Evolutionary conservation across 345 rosid species (phyloP).

Genomic region (Pistacia atlantica): DNA sequence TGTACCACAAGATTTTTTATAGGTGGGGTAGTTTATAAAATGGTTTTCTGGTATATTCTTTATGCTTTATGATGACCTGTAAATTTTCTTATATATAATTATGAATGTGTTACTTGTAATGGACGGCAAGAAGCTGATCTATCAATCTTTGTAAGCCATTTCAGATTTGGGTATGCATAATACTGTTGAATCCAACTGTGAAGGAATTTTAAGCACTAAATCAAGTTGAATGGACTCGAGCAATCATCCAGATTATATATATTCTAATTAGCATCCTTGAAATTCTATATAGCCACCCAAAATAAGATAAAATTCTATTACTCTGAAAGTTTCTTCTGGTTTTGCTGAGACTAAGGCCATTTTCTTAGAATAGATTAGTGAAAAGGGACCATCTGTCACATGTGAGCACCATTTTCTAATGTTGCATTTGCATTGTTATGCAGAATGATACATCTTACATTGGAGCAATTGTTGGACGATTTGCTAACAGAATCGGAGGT

Average conservation of each 20-base stretch:
- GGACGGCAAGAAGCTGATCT: neutral
- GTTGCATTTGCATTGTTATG: neutral
- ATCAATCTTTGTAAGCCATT: too few species aligned
- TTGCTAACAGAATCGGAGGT: constrained; percentile 76
- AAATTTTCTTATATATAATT: neutral
- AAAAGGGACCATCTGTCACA: neutral
- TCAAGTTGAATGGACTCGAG: neutral
- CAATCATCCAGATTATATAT: neutral
- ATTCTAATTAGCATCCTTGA: neutral
- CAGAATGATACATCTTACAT: constrained; percentile 68
- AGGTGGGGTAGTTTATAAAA: neutral
- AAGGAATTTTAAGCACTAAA: neutral
- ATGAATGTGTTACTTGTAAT: neutral
- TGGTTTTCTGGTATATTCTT: neutral
- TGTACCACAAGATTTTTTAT: neutral
- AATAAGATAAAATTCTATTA: neutral
- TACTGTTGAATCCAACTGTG: neutral
- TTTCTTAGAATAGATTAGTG: neutral
- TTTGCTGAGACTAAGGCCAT: neutral
- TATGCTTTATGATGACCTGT: neutral
- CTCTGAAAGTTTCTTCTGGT: too few species aligned
- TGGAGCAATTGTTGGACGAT: constrained; percentile 82
- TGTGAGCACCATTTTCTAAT: neutral
- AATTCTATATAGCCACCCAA: neutral
- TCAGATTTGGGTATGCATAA: neutral